Evolutionary conservation across 352 stramenopile genomes (phyloP), one percentile per base, ranked within the genome.

Genomic region (Phytophthora niederhauseri): DNA sequence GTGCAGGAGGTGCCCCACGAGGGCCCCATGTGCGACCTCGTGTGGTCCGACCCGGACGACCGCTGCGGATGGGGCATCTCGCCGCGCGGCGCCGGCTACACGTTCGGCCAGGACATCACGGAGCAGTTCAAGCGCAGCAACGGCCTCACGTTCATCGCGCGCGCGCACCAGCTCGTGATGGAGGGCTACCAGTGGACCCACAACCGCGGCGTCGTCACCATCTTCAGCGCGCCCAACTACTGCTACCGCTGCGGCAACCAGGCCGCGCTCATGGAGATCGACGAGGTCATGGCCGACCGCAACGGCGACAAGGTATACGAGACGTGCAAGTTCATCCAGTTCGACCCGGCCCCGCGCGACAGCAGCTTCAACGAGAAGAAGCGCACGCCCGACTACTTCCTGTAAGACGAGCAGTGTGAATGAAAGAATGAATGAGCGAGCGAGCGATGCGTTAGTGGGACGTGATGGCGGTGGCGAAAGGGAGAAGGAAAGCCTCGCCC

Each of bases 241-340:
- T 98, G 94, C 84, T 98, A 98, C 78, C 89, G 93, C 55, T 98
- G 92, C 67, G 97, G 97, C 20, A 99, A 99, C 87, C 93, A 98
- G 56, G 97, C 95, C 5, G 95, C 93, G 38, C 93, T 98, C 72
- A 94, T 98, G 83, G 94, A 98, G 75, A 97, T 99, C 73, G 97
- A 97, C 62, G 90, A 97, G 66, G 85, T 94, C 74, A 96, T 96
- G 87, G 76, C 76, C 60, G 89, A 97, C 72, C 89, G 88, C 74
- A 91, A 68, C 26, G 87, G 89, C 62, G 87, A 95, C 73, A 95
- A 96, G 77, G 89, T 96, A 19, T 95, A 96, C 77, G 89, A 96
- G 67, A 96, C 89, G 75, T 96, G 89, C 87, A 96, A 96, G 80
- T 96, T 96, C 64, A 97, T 97, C 69, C 89, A 97, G 76, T 97